Conservation (phyloP, 2,329 filamentous ascomycete species). For the Colletotrichum gigasporum region DNA sequence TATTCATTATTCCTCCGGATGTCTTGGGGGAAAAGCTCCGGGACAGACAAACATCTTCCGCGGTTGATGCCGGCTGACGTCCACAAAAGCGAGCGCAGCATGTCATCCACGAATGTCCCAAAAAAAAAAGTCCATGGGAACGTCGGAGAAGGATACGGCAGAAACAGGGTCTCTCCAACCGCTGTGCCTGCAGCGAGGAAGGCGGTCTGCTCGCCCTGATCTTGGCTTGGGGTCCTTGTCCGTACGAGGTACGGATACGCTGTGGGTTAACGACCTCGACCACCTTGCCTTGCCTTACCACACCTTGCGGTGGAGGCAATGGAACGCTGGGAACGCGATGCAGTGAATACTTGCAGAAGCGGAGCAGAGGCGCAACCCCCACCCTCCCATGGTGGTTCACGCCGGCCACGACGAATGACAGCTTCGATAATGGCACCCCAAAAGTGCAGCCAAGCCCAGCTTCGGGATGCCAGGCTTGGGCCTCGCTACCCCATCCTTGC, state of each 20-base stretch:
- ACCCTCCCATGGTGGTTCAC: constrained; percentile 5
- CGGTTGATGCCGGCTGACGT: background rate
- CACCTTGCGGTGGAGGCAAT: constrained; percentile 13
- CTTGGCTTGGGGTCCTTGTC: background rate
- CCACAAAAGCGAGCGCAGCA: background rate
- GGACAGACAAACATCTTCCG: background rate
- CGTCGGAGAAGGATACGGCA: constrained; percentile 12
- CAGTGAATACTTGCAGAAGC: constrained; percentile 29
- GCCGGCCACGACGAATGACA: constrained; percentile 12
- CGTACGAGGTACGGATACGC: background rate
- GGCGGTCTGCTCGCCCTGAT: constrained; percentile 7
- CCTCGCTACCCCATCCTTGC: constrained; percentile 26
- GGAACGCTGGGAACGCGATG: constrained; percentile 26
- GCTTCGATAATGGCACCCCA: constrained; percentile 18
- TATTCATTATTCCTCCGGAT: background rate
- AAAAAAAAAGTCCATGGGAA: background rate
- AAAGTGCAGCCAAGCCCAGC: constrained; percentile 22
- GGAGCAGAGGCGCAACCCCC: constrained; percentile 12
- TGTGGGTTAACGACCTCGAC: background rate
- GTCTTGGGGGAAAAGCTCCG: background rate
- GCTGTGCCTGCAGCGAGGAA: background rate
- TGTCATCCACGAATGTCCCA: background rate
- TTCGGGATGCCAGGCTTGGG: constrained; percentile 14
- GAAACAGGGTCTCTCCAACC: constrained; percentile 7
- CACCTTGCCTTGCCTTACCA: constrained; percentile 11